phyloP scores from a whole-genome alignment of 345 rosid species.

The Sapria himalayana region DNA sequence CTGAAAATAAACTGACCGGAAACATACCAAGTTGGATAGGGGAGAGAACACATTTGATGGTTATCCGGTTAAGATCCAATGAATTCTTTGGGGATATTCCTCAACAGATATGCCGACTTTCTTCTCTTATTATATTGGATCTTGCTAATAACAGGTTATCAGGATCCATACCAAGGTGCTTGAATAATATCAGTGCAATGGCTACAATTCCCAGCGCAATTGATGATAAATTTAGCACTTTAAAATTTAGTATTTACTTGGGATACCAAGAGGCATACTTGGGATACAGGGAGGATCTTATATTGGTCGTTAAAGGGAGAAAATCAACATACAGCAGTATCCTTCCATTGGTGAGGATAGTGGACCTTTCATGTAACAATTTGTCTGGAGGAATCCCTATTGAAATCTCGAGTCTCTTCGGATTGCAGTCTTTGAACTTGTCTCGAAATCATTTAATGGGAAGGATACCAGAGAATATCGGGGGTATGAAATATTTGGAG shows the following conservation, averaged over 20 bases:
- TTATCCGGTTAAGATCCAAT: conserved; percentile 6
- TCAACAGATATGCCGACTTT: conserved; percentile 4
- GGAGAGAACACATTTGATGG: not conserved
- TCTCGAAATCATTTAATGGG: conserved; percentile 18
- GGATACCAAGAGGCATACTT: too few relatives aligned
- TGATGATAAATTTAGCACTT: too few relatives aligned
- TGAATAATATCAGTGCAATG: conserved; percentile 9
- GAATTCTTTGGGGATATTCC: conserved; percentile 7
- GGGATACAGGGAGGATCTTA: too few relatives aligned
- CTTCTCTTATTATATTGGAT: conserved; percentile 8
- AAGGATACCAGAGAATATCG: conserved; percentile 12
- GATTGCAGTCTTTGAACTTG: conserved; percentile 12
- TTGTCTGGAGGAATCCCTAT: conserved; percentile 18
- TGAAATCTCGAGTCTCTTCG: conserved; percentile 7
- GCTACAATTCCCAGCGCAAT: too few relatives aligned
- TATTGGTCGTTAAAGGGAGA: too few relatives aligned
- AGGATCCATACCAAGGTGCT: conserved; percentile 8
- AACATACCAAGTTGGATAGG: conserved; percentile 6
- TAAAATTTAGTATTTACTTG: too few relatives aligned
- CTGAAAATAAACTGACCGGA: conserved; percentile 6
- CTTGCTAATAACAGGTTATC: conserved; percentile 7
- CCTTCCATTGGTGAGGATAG: conserved; percentile 8
- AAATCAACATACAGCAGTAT: not conserved
- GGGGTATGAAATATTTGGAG: conserved; percentile 13
- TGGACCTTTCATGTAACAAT: conserved; percentile 24